Evolutionary conservation across 441 rosid species (phyloP).

Genomic region (Pelargonium myrrhifolium): DNA sequence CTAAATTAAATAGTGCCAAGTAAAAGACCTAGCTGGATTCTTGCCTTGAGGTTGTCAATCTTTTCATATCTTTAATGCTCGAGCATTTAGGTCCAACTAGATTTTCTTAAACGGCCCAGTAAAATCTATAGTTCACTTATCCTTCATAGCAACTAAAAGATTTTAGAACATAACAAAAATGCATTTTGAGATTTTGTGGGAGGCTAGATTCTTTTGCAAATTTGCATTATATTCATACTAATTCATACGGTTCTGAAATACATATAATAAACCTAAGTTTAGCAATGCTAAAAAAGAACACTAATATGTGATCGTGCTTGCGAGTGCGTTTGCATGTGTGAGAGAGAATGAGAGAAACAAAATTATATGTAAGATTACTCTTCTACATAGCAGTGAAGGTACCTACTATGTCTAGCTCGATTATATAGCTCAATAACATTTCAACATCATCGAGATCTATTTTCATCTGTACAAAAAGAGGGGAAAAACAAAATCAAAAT

Average conservation of each 20-base stretch:
- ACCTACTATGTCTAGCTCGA: conserved; percentile 69
- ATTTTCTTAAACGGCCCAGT: background rate
- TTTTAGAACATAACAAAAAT: background rate
- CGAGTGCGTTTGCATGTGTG: background rate
- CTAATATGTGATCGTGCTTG: background rate
- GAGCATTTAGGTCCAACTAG: background rate
- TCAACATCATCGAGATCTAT: conserved; percentile 56
- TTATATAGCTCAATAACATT: conserved; percentile 36
- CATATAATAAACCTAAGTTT: background rate
- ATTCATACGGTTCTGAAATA: background rate
- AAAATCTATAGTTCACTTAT: background rate
- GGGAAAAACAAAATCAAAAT: conserved; percentile 19
- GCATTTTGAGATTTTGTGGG: background rate
- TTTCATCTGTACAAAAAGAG: conserved; percentile 44
- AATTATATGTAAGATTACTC: background rate
- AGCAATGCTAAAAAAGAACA: background rate
- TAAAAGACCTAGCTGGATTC: background rate
- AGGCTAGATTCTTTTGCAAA: background rate
- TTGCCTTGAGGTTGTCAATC: background rate
- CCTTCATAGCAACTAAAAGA: background rate
- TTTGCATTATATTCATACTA: background rate
- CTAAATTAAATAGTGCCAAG: background rate
- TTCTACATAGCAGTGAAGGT: conserved; percentile 10
- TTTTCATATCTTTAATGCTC: background rate
- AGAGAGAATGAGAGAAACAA: background rate